Percentiles rank a stretch among this genome's conserved stretches.
Evolutionary conservation across 164 flowering plant species (phyloP).

Genomic region (Chloranthus sessilifolius): DNA sequence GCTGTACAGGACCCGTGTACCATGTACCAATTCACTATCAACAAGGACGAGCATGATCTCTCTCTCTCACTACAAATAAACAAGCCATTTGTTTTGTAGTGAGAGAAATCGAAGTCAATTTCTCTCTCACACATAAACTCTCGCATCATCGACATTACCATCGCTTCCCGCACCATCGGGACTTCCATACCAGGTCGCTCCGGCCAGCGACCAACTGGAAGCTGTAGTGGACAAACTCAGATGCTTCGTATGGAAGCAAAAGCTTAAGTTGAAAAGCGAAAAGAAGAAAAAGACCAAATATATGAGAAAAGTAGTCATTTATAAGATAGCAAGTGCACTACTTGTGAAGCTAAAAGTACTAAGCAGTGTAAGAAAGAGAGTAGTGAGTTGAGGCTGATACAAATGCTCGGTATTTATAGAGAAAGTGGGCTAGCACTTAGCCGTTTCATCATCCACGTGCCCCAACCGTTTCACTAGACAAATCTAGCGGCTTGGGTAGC

Average conservation of each 20-base stretch:
- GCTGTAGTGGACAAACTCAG: constrained; percentile 16
- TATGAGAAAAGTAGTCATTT: neutral
- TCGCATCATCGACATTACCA: constrained; percentile 27
- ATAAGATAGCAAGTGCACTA: constrained; percentile 2
- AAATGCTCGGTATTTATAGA: constrained; percentile 10
- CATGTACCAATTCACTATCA: no score
- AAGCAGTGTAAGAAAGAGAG: no score
- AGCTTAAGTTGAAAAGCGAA: constrained; percentile 12
- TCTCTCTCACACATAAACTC: no score
- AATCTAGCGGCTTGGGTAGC: no score
- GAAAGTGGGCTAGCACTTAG: no score
- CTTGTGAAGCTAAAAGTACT: neutral
- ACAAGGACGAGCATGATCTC: neutral
- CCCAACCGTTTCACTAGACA: no score
- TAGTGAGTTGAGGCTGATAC: no score
- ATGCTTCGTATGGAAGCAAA: constrained; percentile 12
- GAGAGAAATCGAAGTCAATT: no score
- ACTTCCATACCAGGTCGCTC: constrained; percentile 61
- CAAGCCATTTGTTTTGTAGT: no score
- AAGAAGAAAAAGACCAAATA: neutral
- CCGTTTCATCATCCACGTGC: no score
- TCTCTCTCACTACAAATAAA: neutral
- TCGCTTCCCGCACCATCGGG: constrained; percentile 43
- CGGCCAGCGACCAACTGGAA: constrained; percentile 38
- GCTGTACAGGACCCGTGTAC: no score